Evolutionary conservation across 2,329 filamentous ascomycete genomes (phyloP).

Genomic region (Beauveria varroae): DNA sequence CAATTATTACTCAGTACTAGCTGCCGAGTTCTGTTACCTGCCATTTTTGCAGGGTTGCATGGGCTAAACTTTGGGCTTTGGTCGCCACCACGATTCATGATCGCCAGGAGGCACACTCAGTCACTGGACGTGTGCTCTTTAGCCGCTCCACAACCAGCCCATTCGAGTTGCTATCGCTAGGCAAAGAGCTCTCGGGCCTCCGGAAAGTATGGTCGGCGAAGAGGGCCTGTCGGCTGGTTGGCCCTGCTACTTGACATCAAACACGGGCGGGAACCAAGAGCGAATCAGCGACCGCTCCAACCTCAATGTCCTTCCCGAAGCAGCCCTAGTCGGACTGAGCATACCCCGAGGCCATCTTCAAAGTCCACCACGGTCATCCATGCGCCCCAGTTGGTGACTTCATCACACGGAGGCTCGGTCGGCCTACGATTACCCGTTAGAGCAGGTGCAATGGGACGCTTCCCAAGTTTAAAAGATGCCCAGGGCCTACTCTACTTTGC

Average conservation of each 20-base stretch:
- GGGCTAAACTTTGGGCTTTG: neutral
- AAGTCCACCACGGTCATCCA: neutral
- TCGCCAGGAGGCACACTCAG: neutral
- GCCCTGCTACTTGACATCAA: neutral
- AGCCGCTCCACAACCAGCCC: neutral
- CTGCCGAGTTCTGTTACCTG: neutral
- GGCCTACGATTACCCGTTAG: neutral
- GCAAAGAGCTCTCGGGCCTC: neutral
- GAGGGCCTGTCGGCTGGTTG: neutral
- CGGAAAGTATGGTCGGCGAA: neutral
- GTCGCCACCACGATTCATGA: neutral
- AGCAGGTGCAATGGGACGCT: conserved; percentile 4
- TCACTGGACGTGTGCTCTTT: neutral
- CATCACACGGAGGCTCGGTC: neutral
- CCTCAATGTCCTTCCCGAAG: conserved; percentile 8
- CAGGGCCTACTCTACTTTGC: neutral
- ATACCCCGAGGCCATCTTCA: neutral
- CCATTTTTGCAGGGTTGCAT: neutral
- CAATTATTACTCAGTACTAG: neutral
- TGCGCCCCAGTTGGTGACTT: neutral
- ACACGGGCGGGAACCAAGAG: neutral
- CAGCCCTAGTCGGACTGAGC: neutral
- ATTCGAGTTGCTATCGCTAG: neutral
- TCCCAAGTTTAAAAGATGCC: neutral
- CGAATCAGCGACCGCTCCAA: neutral